Conservation (phyloP, 345 rosid genomes). For the Erucastrum elatum region DNA sequence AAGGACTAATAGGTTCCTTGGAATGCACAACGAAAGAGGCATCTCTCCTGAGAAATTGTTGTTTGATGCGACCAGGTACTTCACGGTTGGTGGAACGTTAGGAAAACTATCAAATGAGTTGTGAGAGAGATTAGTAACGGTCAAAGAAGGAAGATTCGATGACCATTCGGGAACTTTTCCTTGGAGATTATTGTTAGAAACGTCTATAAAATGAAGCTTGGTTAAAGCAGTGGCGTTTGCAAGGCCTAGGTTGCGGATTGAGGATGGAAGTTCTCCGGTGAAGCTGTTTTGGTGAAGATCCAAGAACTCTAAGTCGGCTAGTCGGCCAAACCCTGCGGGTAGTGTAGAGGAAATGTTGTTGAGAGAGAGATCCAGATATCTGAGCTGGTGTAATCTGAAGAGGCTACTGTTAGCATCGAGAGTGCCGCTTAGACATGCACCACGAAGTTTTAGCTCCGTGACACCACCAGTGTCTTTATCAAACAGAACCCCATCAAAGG, state of each 20-base stretch:
- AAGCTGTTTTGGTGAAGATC: background rate
- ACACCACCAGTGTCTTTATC: background rate
- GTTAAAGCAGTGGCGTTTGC: background rate
- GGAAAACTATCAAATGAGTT: background rate
- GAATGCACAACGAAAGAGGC: background rate
- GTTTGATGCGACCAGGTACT: background rate
- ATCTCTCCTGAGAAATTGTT: background rate
- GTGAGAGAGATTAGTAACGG: background rate
- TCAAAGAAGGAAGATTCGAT: background rate
- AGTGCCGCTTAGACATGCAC: background rate
- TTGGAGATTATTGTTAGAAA: background rate
- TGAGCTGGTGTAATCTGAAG: background rate
- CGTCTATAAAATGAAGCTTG: background rate
- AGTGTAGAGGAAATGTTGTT: background rate
- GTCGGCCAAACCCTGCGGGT: background rate
- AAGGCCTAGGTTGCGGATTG: background rate
- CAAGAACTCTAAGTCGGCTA: background rate
- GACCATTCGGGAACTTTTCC: background rate
- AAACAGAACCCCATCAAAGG: background rate
- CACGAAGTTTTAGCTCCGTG: background rate
- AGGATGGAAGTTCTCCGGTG: background rate
- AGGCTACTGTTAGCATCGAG: background rate
- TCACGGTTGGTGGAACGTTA: background rate
- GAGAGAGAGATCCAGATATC: background rate
- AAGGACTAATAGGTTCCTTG: background rate